Conservation (phyloP, 2,329 filamentous ascomycete species). For the Pseudogymnoascus sp. region DNA sequence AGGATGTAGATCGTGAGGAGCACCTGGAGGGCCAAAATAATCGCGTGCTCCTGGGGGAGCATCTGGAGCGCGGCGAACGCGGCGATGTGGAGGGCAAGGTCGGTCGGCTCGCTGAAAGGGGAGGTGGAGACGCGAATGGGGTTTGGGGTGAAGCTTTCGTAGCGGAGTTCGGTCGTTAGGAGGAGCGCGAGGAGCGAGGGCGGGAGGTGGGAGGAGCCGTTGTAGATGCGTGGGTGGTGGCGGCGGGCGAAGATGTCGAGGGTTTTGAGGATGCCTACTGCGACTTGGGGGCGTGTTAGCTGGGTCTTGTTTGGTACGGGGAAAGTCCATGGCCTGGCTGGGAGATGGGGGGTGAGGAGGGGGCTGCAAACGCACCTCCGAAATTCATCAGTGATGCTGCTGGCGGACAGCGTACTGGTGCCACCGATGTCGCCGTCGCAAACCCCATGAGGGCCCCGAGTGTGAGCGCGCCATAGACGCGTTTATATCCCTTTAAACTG, state of each 20-base stretch:
- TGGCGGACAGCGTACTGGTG: conserved; percentile 27
- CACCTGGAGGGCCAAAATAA: conserved; percentile 31
- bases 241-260: conserved; percentile 32
- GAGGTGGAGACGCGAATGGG: conserved; percentile 27
- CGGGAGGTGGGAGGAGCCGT: conserved; percentile 21
- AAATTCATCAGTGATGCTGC: conserved; percentile 28
- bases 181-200: conserved; percentile 27
- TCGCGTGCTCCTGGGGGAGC: conserved; percentile 29
- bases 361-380: conserved; percentile 22
- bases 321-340: not conserved
- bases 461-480: conserved; percentile 20
- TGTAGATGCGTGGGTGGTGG: conserved; percentile 28
- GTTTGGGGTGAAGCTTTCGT: conserved; percentile 36
- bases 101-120: conserved; percentile 30
- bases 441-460: conserved; percentile 20
- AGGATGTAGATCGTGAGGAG: conserved; percentile 33
- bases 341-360: not conserved
- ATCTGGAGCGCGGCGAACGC: conserved; percentile 29
- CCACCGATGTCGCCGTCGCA: conserved; percentile 21
- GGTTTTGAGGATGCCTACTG: conserved; percentile 32
- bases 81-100: conserved; percentile 28
- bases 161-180: conserved; percentile 32
- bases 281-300: conserved; percentile 20
- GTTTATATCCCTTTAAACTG: conserved; percentile 18
- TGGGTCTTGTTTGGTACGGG: not conserved